phyloP scores from a whole-genome alignment of 495 filamentous ascomycete species.

The Penicillium malachiteum region DNA sequence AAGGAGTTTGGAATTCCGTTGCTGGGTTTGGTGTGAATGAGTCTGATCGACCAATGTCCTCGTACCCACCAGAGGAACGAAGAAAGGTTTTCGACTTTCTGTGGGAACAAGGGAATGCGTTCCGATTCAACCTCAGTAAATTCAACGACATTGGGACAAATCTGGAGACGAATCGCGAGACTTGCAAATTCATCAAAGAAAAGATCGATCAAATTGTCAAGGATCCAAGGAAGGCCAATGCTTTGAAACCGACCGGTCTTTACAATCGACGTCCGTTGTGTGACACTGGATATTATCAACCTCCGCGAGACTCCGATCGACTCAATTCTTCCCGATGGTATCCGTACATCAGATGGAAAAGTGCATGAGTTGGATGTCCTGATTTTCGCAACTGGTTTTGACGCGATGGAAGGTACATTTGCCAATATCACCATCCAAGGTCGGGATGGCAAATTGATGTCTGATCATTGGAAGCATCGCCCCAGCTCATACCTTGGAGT shows the following conservation, averaged over 20 bases:
- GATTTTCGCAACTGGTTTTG: constrained; percentile 54
- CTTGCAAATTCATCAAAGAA: background rate
- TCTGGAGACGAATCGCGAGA: background rate
- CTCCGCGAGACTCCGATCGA: constrained; percentile 29
- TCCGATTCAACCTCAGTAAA: background rate
- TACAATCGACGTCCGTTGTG: constrained; percentile 12
- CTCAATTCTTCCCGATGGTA: constrained; percentile 43
- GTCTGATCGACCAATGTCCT: background rate
- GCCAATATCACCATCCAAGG: constrained; percentile 30
- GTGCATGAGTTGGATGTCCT: constrained; percentile 49
- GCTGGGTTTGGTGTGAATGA: background rate
- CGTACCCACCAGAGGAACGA: background rate
- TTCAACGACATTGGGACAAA: background rate
- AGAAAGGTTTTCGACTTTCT: background rate
- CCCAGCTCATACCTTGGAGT: constrained; percentile 45
- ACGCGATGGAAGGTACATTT: constrained; percentile 46
- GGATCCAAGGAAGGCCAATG: constrained; percentile 10
- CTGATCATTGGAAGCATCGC: constrained; percentile 43
- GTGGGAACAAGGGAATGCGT: constrained; percentile 1
- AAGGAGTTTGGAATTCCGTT: background rate
- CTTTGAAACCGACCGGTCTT: constrained; percentile 5
- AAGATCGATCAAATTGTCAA: constrained; percentile 15
- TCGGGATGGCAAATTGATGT: constrained; percentile 26
- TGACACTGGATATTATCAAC: constrained; percentile 1
- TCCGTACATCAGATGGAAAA: constrained; percentile 35